These are phyloP conservation scores for Ogataea degrootiae DNA, from an alignment of 805 yeast genomes.

Conservation along the genomic window DNA sequence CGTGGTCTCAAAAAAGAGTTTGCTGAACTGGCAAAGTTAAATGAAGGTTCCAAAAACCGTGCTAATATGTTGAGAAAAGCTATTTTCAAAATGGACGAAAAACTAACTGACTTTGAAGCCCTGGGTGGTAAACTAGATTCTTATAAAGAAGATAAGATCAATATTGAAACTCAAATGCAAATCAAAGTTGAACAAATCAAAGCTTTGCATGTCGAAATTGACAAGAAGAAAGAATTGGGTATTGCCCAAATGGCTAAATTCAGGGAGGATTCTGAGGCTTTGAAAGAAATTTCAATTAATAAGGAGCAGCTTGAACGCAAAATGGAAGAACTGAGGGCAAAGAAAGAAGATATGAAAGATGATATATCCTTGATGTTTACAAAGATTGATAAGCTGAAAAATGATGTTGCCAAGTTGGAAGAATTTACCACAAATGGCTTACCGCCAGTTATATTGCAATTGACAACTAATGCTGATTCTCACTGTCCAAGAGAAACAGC, in stretches of 20 bases:
- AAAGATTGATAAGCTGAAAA: constrained; percentile 16
- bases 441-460: constrained; percentile 24
- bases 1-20: too few relatives aligned
- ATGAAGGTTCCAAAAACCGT: too few relatives aligned
- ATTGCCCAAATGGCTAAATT: too few relatives aligned
- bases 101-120: constrained; percentile 41
- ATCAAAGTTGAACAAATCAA: constrained; percentile 17
- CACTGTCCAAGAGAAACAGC: constrained; percentile 48
- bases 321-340: too few relatives aligned
- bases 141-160: constrained; percentile 31
- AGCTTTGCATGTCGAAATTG: constrained; percentile 17
- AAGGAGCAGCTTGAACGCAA: too few relatives aligned
- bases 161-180: constrained; percentile 26
- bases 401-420: constrained; percentile 21
- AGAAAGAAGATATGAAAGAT: too few relatives aligned
- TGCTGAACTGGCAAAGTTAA: too few relatives aligned
- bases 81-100: constrained; percentile 32
- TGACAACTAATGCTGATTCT: constrained; percentile 28
- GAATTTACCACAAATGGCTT: constrained; percentile 23
- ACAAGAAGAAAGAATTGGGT: constrained; percentile 1
- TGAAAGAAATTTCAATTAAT: too few relatives aligned
- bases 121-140: constrained; percentile 34
- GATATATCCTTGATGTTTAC: too few relatives aligned
- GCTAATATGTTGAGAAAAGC: constrained; percentile 11
- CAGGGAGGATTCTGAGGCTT: too few relatives aligned